Base-by-base conservation (phyloP, 768 basidiomycete species). In the Xerocomus potaroensis region DNA sequence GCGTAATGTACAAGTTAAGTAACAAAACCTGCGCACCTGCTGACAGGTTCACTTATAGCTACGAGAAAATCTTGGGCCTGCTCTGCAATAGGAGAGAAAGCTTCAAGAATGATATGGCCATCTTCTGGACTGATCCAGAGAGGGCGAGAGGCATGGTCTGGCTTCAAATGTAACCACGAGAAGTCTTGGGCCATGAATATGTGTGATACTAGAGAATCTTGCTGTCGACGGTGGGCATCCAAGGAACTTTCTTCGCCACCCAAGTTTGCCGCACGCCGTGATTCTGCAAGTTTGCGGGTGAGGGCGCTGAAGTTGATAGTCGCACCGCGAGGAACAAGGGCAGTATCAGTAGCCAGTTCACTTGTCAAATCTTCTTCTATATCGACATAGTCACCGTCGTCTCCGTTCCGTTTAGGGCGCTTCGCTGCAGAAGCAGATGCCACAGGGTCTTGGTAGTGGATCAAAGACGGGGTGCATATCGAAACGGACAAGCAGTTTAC, bases 31-130 rank as follows among this genome's bases (percentile, higher is more conserved):
- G 74, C 89, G 68, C 69, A 95, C 93, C 93, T 85, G 77, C 93
- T 97, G 60, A 98, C 93, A 57, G 96, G 96, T 69, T 99, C 96
- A 59, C 91, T 91, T 41, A 99, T 98, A 31, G 96, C 95, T 35
- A 95, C 91, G 36, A 99, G 77, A 61, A 99, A 98, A 63, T 99
- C 96, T 67, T 98, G 96, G 4, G 96, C 96, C 68, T 95, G 92
- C 60, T 94, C 92, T 18, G 95, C 94, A 51, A 98, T 93, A 4
- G 96, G 92, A 19, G 91, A 93, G 66, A 99, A 99, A 0, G 91
- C 92, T 68, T 99, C 96, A 27, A 99, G 81, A 50, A 98, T 98
- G 59, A 98, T 97, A 55, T 87, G 83, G 0, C 85, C 85, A 62
- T 91, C 87, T 54, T 90, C 86, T 6, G 92, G 91, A 56, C 86